Percentiles rank a stretch among this genome's conserved stretches.
Evolutionary conservation across 2,329 filamentous ascomycete species (phyloP).

Genomic region (Dactylellina parvicollis): DNA sequence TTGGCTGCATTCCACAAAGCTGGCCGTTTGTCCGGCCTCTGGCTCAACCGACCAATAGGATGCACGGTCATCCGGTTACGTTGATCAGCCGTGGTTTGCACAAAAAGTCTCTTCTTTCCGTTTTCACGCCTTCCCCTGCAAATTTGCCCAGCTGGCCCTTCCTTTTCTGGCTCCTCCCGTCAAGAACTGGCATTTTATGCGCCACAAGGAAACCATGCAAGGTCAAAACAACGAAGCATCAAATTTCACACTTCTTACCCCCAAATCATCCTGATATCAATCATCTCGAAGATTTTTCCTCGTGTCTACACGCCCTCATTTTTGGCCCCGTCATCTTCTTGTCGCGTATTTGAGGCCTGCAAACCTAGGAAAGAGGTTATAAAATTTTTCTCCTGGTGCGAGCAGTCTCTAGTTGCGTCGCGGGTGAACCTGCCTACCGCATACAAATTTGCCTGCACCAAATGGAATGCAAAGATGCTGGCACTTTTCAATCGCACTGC

Average conservation of each 20-base stretch:
- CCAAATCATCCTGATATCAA: conserved; percentile 42
- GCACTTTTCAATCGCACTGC: conserved; percentile 44
- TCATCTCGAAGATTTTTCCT: conserved; percentile 25
- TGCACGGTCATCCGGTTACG: conserved; percentile 42
- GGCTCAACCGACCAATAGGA: conserved; percentile 44
- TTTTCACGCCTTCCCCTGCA: conserved; percentile 53
- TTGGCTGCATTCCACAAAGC: conserved; percentile 25
- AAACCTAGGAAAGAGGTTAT: conserved; percentile 6
- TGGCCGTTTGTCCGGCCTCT: conserved; percentile 45
- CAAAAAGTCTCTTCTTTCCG: conserved; percentile 53
- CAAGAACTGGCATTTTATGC: conserved; percentile 54
- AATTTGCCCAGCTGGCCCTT: conserved; percentile 54
- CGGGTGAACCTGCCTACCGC: not conserved
- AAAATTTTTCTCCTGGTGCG: conserved; percentile 18
- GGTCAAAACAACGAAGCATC: conserved; percentile 54
- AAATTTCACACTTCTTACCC: conserved; percentile 53
- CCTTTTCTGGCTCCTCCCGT: conserved; percentile 54
- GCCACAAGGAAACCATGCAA: conserved; percentile 53
- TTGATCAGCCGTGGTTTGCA: conserved; percentile 53
- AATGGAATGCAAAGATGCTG: conserved; percentile 53
- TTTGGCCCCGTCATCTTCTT: conserved; percentile 1
- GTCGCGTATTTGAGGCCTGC: conserved; percentile 6
- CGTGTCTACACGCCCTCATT: conserved; percentile 37
- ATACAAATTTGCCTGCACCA: conserved; percentile 19
- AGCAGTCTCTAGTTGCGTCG: conserved; percentile 1